phyloP scores from a whole-genome alignment of 176 grass and related monocot genomes.

The Oryza nivara region DNA sequence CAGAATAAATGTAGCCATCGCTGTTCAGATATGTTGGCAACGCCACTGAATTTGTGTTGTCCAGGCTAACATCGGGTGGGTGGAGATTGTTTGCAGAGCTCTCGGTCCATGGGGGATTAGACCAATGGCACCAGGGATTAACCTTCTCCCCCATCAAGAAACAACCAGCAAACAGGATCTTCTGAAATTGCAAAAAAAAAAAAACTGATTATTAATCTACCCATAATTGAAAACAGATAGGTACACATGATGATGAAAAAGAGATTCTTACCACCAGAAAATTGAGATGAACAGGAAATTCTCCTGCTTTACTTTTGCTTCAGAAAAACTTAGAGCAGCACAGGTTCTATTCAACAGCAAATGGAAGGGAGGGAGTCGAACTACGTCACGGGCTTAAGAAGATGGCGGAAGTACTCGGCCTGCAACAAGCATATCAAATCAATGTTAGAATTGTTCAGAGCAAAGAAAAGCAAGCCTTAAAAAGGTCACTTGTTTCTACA shows the following conservation, averaged over 20 bases:
- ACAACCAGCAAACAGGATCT: slow-evolving; percentile 44
- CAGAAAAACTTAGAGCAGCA: slow-evolving; percentile 21
- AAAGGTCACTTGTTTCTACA: background rate
- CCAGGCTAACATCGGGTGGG: slow-evolving; percentile 42
- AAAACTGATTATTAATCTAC: background rate
- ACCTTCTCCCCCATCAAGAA: slow-evolving; percentile 64
- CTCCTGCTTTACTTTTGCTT: slow-evolving; percentile 30
- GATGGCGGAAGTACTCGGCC: slow-evolving; percentile 97
- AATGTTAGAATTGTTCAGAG: slow-evolving; percentile 26
- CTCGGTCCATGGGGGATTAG: slow-evolving; percentile 51
- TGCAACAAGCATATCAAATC: slow-evolving; percentile 41
- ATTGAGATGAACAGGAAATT: slow-evolving; percentile 38
- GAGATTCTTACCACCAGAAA: slow-evolving; percentile 52
- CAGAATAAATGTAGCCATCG: slow-evolving; percentile 37
- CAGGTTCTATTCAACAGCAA: slow-evolving; percentile 42
- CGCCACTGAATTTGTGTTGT: slow-evolving; percentile 46
- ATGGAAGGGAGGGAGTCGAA: slow-evolving; percentile 29
- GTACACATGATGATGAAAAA: background rate
- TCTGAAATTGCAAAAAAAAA: slow-evolving; percentile 43
- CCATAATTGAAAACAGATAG: background rate
- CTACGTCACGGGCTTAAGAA: slow-evolving; percentile 98
- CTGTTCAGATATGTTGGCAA: slow-evolving; percentile 47
- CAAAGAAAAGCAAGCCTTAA: background rate
- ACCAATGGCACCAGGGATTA: slow-evolving; percentile 54
- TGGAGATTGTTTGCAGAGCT: slow-evolving; percentile 38